These are phyloP conservation scores for Cyanidium caldarium DNA, from an alignment of 23 red algal species.

Conservation along the genomic window DNA sequence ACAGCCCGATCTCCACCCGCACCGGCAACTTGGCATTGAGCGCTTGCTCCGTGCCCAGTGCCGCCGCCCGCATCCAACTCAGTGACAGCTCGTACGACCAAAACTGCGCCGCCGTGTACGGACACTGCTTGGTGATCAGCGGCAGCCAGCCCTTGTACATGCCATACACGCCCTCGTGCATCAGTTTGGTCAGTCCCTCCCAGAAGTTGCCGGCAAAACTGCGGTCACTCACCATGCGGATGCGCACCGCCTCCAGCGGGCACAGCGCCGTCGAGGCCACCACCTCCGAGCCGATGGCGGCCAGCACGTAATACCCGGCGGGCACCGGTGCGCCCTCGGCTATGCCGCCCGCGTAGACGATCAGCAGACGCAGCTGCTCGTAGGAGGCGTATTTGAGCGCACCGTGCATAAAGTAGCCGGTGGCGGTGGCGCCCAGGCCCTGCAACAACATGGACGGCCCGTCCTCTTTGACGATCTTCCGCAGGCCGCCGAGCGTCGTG, in stretches of 20 bases:
- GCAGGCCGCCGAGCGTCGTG: slow-evolving; percentile 17
- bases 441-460: slow-evolving; percentile 52
- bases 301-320: slow-evolving; percentile 35
- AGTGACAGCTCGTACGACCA: slow-evolving; percentile 54
- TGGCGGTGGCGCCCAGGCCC: slow-evolving; percentile 78
- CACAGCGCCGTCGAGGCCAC: slow-evolving; percentile 57
- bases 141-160: slow-evolving; percentile 65
- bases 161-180: slow-evolving; percentile 44
- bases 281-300: slow-evolving; percentile 46
- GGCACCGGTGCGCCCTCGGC: slow-evolving; percentile 6
- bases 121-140: slow-evolving; percentile 72
- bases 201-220: slow-evolving; percentile 30
- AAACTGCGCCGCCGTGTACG: slow-evolving; percentile 86
- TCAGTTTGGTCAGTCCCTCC: slow-evolving; percentile 29
- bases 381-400: slow-evolving; percentile 91
- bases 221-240: slow-evolving; percentile 62
- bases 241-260: slow-evolving; percentile 88
- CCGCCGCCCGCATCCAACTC: not conserved
- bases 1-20: slow-evolving; percentile 10
- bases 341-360: slow-evolving; percentile 22
- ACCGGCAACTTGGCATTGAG: not conserved
- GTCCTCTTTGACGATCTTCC: slow-evolving; percentile 47
- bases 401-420: slow-evolving; percentile 84
- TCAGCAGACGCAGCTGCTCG: slow-evolving; percentile 41
- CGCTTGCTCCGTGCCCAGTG: not conserved